Percentiles rank a stretch among this genome's conserved stretches.
Conservation (phyloP, 306 rosid species). For the Vigna reflexopilosa region DNA sequence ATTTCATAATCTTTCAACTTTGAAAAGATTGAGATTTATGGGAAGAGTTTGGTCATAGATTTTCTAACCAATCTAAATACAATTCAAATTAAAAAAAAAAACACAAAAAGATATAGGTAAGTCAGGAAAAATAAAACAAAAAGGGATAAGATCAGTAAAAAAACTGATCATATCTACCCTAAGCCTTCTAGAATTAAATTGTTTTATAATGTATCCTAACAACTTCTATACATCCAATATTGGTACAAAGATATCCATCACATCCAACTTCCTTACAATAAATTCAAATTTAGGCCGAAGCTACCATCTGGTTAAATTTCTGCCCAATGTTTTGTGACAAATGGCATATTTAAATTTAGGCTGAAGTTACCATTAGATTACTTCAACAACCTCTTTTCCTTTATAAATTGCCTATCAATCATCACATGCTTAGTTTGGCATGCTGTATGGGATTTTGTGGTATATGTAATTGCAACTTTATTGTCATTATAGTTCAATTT, state of each 20-base stretch:
- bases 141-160: neutral
- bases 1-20: neutral
- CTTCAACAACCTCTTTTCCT: neutral
- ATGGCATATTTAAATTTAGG: too few relatives aligned
- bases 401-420: neutral
- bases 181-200: neutral
- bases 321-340: too few relatives aligned
- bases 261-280: too few relatives aligned
- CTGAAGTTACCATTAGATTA: neutral
- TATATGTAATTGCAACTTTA: neutral
- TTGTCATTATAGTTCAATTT: neutral
- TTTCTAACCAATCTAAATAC: neutral
- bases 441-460: neutral
- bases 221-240: neutral
- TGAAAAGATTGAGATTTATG: neutral
- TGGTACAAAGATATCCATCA: too few relatives aligned
- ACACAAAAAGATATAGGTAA: neutral
- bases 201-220: neutral
- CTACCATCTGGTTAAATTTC: neutral
- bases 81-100: neutral
- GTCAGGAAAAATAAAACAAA: neutral
- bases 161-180: neutral
- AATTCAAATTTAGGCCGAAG: too few relatives aligned
- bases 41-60: neutral
- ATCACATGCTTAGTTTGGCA: neutral